These are phyloP conservation scores for Polysphondylium violaceum DNA, from an alignment of 78 protist species.

Conservation along the genomic window DNA sequence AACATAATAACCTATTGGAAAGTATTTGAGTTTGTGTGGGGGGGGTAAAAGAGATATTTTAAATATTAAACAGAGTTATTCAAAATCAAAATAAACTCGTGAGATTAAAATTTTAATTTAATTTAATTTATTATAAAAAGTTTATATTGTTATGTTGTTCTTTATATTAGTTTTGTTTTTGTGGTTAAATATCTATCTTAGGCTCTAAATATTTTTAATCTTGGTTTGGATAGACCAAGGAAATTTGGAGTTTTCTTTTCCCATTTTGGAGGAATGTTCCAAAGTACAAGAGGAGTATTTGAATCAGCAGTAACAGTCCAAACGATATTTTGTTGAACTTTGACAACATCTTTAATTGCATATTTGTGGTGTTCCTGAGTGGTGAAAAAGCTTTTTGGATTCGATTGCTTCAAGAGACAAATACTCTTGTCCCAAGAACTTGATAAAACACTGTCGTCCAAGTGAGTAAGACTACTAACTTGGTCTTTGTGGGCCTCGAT, in stretches of 20 bases:
- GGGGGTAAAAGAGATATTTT: too few species aligned
- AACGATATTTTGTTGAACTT: conserved; percentile 62
- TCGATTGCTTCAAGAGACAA: neutral
- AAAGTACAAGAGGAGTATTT: conserved; percentile 39
- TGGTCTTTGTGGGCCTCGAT: conserved; percentile 58
- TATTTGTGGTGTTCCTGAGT: conserved; percentile 38
- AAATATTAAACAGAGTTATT: too few species aligned
- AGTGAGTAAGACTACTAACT: conserved; percentile 20
- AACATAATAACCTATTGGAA: too few species aligned
- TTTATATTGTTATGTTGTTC: too few species aligned
- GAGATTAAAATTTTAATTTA: too few species aligned
- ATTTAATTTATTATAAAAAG: too few species aligned
- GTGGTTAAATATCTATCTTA: neutral
- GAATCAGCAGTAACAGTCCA: conserved; percentile 67
- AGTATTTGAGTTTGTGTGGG: too few species aligned
- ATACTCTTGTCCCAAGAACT: conserved; percentile 39
- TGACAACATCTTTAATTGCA: conserved; percentile 47
- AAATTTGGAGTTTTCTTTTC: conserved; percentile 60
- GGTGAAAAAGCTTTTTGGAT: conserved; percentile 21
- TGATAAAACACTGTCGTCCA: conserved; percentile 55
- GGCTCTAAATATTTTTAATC: conserved; percentile 10
- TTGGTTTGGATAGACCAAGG: conserved; percentile 1
- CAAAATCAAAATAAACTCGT: too few species aligned
- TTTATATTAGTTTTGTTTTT: too few species aligned
- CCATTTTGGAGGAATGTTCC: conserved; percentile 70